phyloP scores from a whole-genome alignment of 495 filamentous ascomycete species.

The Lentithecium fluviatile region DNA sequence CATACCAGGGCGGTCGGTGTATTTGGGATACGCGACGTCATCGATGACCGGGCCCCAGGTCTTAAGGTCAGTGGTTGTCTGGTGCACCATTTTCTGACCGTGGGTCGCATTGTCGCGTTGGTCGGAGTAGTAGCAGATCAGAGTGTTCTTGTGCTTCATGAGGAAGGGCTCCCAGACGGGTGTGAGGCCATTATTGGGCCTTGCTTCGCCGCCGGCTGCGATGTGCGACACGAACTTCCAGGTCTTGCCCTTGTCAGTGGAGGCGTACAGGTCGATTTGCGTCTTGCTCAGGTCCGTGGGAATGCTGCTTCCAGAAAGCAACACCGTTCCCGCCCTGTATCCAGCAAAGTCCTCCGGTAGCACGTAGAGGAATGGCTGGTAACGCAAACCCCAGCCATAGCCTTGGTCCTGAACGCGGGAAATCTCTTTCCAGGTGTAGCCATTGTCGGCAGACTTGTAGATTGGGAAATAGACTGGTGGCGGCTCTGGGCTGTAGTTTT shows the following conservation, averaged over 20 bases:
- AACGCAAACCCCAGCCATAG: conserved; percentile 63
- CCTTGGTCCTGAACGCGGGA: conserved; percentile 61
- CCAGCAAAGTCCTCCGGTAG: conserved; percentile 56
- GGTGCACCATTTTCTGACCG: conserved; percentile 67
- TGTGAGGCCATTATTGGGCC: conserved; percentile 61
- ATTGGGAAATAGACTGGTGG: conserved; percentile 61
- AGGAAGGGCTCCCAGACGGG: conserved; percentile 74
- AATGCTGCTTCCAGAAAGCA: conserved; percentile 63
- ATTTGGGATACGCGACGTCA: conserved; percentile 59
- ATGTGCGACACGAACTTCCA: conserved; percentile 68
- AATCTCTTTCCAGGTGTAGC: conserved; percentile 61
- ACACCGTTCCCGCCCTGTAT: conserved; percentile 58
- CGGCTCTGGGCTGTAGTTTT: conserved; percentile 59
- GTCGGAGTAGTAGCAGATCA: conserved; percentile 69
- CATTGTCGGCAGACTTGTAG: conserved; percentile 60
- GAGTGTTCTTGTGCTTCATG: conserved; percentile 52
- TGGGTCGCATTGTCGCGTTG: conserved; percentile 60
- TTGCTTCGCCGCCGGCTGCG: conserved; percentile 60
- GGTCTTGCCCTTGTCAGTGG: conserved; percentile 53
- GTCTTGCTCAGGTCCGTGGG: conserved; percentile 61
- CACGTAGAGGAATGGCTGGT: conserved; percentile 66
- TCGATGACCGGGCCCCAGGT: conserved; percentile 60
- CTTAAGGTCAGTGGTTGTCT: conserved; percentile 55
- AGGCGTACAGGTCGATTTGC: conserved; percentile 67
- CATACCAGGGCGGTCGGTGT: conserved; percentile 69